Conservation (phyloP, 2,329 filamentous ascomycete species). For the Xenosphaeropsis pyriputrescens region DNA sequence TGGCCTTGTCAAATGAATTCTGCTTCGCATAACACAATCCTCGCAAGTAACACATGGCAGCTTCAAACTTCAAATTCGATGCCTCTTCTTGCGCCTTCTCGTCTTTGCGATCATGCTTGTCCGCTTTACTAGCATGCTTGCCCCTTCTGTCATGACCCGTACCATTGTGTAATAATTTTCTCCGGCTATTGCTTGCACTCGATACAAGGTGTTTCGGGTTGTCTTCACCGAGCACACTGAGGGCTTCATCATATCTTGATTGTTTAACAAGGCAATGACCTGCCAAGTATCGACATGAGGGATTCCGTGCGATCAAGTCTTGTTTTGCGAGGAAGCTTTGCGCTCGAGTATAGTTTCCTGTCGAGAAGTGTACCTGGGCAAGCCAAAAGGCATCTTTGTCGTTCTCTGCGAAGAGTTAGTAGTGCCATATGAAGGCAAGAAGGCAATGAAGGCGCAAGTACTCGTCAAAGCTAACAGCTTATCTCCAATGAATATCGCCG, state of each 20-base stretch:
- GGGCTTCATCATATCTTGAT: slow-evolving; percentile 75
- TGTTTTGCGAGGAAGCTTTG: slow-evolving; percentile 74
- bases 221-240: slow-evolving; percentile 74
- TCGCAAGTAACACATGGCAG: slow-evolving; percentile 90
- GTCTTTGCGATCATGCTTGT: slow-evolving; percentile 11
- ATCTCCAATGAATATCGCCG: slow-evolving; percentile 93
- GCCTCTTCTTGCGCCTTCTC: slow-evolving; percentile 42
- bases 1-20: slow-evolving; percentile 92
- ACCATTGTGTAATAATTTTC: slow-evolving; percentile 57
- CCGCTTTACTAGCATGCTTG: slow-evolving; percentile 21
- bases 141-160: slow-evolving; percentile 23
- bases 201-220: slow-evolving; percentile 83
- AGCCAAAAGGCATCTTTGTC: slow-evolving; percentile 95
- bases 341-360: slow-evolving; percentile 86
- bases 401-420: slow-evolving; percentile 45
- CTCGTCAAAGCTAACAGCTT: slow-evolving; percentile 90
- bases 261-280: slow-evolving; percentile 93
- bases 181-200: slow-evolving; percentile 43
- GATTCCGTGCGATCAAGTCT: slow-evolving; percentile 66
- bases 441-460: slow-evolving; percentile 26
- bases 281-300: slow-evolving; percentile 82
- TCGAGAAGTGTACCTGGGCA: slow-evolving; percentile 94
- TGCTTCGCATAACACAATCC: slow-evolving; percentile 93
- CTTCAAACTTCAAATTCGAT: slow-evolving; percentile 73
- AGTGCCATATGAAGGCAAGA: slow-evolving; percentile 3